Conservation (phyloP, 441 rosid species). For the Macaranga tanarius region DNA sequence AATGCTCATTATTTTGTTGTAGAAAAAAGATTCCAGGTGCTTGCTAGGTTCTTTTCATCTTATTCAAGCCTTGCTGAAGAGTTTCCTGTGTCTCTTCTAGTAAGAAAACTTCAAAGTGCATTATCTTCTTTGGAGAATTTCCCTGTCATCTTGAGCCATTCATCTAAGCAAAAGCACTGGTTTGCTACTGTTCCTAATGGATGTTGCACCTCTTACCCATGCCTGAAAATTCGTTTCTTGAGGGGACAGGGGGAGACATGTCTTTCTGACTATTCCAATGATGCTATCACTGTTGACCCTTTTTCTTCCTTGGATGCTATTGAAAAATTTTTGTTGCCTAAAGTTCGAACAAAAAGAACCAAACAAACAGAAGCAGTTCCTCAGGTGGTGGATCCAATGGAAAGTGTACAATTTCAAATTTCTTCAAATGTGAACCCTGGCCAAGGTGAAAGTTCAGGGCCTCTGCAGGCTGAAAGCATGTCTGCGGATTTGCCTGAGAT, state of each 20-base stretch:
- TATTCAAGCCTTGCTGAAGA: constrained; percentile 44
- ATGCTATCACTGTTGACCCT: constrained; percentile 74
- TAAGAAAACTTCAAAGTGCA: constrained; percentile 78
- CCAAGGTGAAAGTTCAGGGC: constrained; percentile 52
- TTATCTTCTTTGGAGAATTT: constrained; percentile 84
- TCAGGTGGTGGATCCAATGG: constrained; percentile 39
- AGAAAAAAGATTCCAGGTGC: constrained; percentile 68
- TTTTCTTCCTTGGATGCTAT: constrained; percentile 67
- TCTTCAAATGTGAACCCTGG: constrained; percentile 43
- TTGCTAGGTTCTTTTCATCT: constrained; percentile 61
- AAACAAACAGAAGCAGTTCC: constrained; percentile 36
- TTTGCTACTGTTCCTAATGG: constrained; percentile 72
- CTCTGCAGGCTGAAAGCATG: constrained; percentile 41
- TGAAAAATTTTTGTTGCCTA: constrained; percentile 66
- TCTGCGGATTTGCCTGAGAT: constrained; percentile 44
- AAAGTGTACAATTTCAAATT: constrained; percentile 36
- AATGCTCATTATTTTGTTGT: constrained; percentile 34
- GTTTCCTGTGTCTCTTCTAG: constrained; percentile 54
- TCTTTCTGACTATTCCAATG: constrained; percentile 60
- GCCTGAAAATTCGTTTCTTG: constrained; percentile 73
- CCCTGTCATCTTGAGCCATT: constrained; percentile 62
- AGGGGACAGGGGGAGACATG: constrained; percentile 68
- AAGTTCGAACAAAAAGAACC: constrained; percentile 44
- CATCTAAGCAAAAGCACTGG: constrained; percentile 57
- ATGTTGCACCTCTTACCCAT: constrained; percentile 53